Conservation (phyloP, 306 rosid genomes). For the Prunus armeniaca region DNA sequence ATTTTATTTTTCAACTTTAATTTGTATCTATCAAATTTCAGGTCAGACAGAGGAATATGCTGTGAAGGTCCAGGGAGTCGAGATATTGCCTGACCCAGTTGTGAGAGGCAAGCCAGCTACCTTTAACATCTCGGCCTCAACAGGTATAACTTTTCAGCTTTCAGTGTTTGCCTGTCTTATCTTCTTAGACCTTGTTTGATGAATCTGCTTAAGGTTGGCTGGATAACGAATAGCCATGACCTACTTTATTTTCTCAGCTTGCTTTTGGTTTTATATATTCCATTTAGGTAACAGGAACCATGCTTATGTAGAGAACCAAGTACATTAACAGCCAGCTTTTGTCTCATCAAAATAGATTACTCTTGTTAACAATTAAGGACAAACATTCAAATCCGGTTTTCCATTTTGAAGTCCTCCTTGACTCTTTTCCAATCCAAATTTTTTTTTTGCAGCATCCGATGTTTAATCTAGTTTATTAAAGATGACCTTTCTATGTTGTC, state of each 20-base stretch:
- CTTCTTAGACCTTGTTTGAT: neutral
- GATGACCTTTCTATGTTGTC: neutral
- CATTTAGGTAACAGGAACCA: neutral
- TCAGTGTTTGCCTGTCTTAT: neutral
- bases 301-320: neutral
- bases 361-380: neutral
- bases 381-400: neutral
- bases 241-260: neutral
- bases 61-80: conserved; percentile 63
- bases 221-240: neutral
- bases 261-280: neutral
- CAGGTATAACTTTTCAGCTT: conserved; percentile 40
- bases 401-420: neutral
- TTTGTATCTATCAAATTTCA: conserved; percentile 21
- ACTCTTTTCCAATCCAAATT: neutral
- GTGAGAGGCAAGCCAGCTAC: conserved; percentile 62
- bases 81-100: conserved; percentile 65
- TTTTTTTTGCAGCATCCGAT: neutral
- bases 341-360: neutral
- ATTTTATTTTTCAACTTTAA: neutral
- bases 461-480: neutral
- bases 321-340: neutral
- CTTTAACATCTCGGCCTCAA: conserved; percentile 69
- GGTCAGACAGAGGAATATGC: conserved; percentile 57
- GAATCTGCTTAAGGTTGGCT: neutral